Conservation (phyloP, 2,329 filamentous ascomycete genomes). For the Trichoderma sp. region DNA sequence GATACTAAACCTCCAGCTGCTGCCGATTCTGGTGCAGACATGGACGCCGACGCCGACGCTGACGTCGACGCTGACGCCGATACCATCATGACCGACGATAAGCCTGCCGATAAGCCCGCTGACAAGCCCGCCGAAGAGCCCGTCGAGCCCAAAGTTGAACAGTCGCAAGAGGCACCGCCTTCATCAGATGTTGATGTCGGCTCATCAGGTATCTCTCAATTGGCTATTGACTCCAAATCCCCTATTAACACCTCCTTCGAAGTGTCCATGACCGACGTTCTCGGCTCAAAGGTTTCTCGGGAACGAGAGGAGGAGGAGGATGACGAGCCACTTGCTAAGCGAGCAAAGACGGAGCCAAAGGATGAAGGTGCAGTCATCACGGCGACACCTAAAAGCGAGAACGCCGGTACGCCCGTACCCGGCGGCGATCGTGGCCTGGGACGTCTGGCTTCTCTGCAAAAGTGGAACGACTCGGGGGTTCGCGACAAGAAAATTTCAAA, state of each 20-base stretch:
- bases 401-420: slow-evolving; percentile 31
- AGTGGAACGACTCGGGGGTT: slow-evolving; percentile 49
- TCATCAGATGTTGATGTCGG: slow-evolving; percentile 44
- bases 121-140: slow-evolving; percentile 33
- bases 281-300: slow-evolving; percentile 66
- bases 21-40: slow-evolving; percentile 1
- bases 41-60: not conserved
- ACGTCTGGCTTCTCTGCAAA: slow-evolving; percentile 40
- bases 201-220: slow-evolving; percentile 45
- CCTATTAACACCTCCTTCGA: slow-evolving; percentile 44
- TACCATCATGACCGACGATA: slow-evolving; percentile 38
- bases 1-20: slow-evolving; percentile 27
- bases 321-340: slow-evolving; percentile 73
- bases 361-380: slow-evolving; percentile 41
- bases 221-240: slow-evolving; percentile 44
- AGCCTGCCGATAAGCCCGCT: slow-evolving; percentile 33
- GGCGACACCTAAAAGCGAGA: slow-evolving; percentile 33
- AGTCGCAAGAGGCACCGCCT: slow-evolving; percentile 33
- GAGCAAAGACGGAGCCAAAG: slow-evolving; percentile 71
- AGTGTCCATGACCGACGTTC: slow-evolving; percentile 59
- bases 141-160: slow-evolving; percentile 29
- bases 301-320: slow-evolving; percentile 75
- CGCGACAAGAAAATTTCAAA: slow-evolving; percentile 58
- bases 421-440: slow-evolving; percentile 17
- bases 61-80: slow-evolving; percentile 30